Evolutionary conservation across 768 basidiomycete genomes (phyloP).

Genomic region (Cubamyces lactineus): DNA sequence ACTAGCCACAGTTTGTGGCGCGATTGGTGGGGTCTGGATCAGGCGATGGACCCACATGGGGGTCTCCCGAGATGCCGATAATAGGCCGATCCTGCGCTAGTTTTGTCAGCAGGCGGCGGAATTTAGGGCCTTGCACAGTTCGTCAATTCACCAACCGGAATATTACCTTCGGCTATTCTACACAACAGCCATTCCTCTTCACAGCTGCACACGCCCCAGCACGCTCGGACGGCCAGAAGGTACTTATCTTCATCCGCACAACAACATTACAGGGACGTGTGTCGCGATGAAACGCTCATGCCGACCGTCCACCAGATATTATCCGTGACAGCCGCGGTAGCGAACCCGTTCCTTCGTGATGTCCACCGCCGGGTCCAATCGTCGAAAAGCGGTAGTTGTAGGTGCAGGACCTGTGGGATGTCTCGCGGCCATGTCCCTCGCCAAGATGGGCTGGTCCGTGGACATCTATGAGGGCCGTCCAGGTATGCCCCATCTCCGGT

Average conservation of each 20-base stretch:
- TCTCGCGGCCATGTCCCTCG: constrained; percentile 83
- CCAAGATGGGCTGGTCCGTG: constrained; percentile 85
- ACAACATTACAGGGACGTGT: background rate
- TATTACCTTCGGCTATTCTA: constrained; percentile 4
- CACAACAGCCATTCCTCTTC: background rate
- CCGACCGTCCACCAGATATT: constrained; percentile 11
- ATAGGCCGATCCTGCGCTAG: constrained; percentile 10
- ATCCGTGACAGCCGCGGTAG: constrained; percentile 21
- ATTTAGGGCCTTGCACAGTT: constrained; percentile 2
- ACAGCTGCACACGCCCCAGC: background rate
- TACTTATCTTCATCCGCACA: constrained; percentile 1
- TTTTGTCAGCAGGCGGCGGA: constrained; percentile 5
- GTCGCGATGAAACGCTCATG: constrained; percentile 8
- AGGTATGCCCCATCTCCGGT: constrained; percentile 49
- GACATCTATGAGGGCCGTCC: constrained; percentile 78
- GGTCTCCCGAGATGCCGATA: constrained; percentile 7
- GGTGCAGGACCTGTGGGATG: constrained; percentile 97
- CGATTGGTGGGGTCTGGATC: constrained; percentile 1
- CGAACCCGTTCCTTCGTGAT: constrained; percentile 7
- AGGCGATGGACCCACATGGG: constrained; percentile 20
- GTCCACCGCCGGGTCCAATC: constrained; percentile 13
- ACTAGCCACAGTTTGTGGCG: background rate
- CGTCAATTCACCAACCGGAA: constrained; percentile 3
- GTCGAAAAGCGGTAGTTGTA: constrained; percentile 61
- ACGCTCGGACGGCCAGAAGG: background rate